These are phyloP conservation scores for Triticum aestivum DNA, from an alignment of 176 grass and related monocot genomes.

Conservation along the genomic window DNA sequence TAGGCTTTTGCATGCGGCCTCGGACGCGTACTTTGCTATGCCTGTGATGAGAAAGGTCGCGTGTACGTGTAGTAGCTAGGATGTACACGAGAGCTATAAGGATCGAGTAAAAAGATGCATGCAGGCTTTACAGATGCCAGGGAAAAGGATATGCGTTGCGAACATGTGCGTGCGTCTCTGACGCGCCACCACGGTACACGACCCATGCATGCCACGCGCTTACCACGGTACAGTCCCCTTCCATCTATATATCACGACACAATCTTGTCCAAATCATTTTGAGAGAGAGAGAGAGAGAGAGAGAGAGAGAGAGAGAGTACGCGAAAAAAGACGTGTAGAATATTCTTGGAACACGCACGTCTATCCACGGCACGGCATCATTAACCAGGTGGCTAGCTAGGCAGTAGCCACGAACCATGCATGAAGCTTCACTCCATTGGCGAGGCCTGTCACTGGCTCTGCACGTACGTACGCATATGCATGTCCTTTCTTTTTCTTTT, in stretches of 20 bases:
- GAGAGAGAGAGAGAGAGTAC: background rate
- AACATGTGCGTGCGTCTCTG: background rate
- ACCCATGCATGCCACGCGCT: background rate
- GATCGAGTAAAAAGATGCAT: background rate
- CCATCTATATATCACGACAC: background rate
- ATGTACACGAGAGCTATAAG: background rate
- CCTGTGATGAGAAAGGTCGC: background rate
- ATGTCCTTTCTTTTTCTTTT: no score
- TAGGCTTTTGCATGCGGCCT: no score
- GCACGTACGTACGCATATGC: background rate
- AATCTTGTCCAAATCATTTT: slow-evolving; percentile 36
- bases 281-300: background rate
- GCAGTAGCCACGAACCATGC: background rate
- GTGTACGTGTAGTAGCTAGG: background rate
- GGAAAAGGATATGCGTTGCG: slow-evolving; percentile 11
- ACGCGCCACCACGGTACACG: background rate
- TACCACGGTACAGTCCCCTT: background rate
- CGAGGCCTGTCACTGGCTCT: background rate
- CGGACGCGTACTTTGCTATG: no score
- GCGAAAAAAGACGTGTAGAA: background rate
- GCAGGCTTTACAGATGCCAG: background rate
- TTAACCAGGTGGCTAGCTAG: background rate
- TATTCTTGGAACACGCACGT: slow-evolving; percentile 25
- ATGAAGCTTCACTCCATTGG: slow-evolving; percentile 7
- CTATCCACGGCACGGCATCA: background rate